These are phyloP conservation scores for Candida maris DNA, from an alignment of 805 yeast species.

Conservation along the genomic window DNA sequence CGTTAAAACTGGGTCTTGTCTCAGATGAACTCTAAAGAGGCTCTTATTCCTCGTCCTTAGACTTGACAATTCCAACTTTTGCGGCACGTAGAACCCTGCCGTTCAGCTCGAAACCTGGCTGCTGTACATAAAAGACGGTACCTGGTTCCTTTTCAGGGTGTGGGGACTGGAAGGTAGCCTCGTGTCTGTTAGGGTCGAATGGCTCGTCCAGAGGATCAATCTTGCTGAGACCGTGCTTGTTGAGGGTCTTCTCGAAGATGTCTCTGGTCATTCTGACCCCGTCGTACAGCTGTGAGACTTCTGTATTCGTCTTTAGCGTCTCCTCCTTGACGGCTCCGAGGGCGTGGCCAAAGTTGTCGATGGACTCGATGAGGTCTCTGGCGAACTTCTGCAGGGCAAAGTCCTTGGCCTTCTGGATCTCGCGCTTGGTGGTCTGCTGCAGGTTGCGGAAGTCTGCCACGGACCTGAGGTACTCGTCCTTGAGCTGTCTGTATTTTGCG, in stretches of 20 bases:
- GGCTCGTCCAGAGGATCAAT: conserved; percentile 79
- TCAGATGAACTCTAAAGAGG: no score
- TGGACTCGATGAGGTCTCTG: conserved; percentile 80
- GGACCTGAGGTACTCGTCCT: conserved; percentile 77
- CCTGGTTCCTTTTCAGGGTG: conserved; percentile 89
- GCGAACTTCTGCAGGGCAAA: conserved; percentile 92
- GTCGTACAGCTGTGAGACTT: conserved; percentile 71
- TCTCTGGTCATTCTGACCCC: conserved; percentile 90
- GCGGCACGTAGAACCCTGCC: conserved; percentile 91
- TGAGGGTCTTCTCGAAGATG: conserved; percentile 79
- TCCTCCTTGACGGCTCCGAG: conserved; percentile 66
- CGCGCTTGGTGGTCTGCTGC: conserved; percentile 86
- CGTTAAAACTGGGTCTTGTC: conserved; percentile 52
- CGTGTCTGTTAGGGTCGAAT: conserved; percentile 90
- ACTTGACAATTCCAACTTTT: conserved; percentile 89
- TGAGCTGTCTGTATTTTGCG: conserved; percentile 74
- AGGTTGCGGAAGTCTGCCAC: conserved; percentile 90
- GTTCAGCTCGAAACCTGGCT: conserved; percentile 80
- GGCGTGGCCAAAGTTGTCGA: conserved; percentile 89
- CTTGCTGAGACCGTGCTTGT: conserved; percentile 74
- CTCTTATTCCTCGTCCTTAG: conserved; percentile 29
- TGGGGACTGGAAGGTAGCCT: conserved; percentile 85
- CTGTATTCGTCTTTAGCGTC: conserved; percentile 52
- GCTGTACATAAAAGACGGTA: conserved; percentile 89
- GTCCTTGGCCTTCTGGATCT: conserved; percentile 80